Base-by-base conservation (phyloP, 257 asterid species). In the Mitragyna speciosa region DNA sequence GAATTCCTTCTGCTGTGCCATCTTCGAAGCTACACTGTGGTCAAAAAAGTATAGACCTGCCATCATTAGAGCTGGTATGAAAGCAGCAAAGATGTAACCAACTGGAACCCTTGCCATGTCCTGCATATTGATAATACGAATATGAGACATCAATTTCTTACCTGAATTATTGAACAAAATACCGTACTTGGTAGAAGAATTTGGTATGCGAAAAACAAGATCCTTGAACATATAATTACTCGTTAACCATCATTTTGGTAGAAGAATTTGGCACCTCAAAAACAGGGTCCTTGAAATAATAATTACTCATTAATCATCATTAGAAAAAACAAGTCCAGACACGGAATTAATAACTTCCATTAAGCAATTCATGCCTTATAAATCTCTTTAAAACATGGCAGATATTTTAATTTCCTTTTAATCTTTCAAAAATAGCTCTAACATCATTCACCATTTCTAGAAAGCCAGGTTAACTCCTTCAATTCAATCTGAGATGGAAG, bases 1-100 rank as follows among this genome's bases (percentile, higher is more conserved):
- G 83, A 92, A 94, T 83, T 94, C 98, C 81, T 85, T 84, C 69
- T 91, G 98, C 82, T 94, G 98, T 67, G 98, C 97, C 92, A 92
- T 66, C 82, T 92, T 95, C 73, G 98, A 81, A 86, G 98, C 97
- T 45, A 94, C 98, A 80, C 98, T 92, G 80, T 92, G 98, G 80
- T 94, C 98, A 14, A 94, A 94, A 67, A 94, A 94, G 89, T 94
- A 94, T 76, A 94, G 82, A 31, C 97, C 97, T 22, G 97, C 97
- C 45, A 94, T 91, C 98, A 92, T 94, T 41, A 89, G 22, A 58
- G 97, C 98, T n/a, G 98, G 98, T 83, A 94, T 72, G 22, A 90
- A 43, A 63, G 97, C 97, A n/a, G 96, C 96, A 80, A 92, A 87
- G 41, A 94, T 84, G 79, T 94, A 94, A 22, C 66, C 82, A 41